Base-by-base conservation (phyloP, 2,329 filamentous ascomycete species). In the Drechmeria coniospora region DNA sequence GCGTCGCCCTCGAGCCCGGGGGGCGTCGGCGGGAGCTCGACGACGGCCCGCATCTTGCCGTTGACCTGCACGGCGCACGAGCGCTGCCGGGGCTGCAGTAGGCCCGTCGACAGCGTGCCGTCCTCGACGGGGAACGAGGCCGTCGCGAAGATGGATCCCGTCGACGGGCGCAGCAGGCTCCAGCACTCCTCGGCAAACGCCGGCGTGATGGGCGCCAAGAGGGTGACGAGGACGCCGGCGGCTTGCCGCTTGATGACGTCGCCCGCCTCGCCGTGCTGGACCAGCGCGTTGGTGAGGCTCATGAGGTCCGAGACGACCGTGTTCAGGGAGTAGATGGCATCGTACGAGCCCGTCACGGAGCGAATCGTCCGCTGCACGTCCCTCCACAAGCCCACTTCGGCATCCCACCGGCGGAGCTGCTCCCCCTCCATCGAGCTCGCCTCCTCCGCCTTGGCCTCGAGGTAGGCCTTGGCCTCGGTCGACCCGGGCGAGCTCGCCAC, bases 251-350 rank as follows among this genome's bases (percentile, higher is more conserved):
- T 57, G 37, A 79, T 44, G 4, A 51, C 27, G 4, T 45, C 40
- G 21, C 59, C 56, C 3, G 51, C 52, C 2, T 51, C 34, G 1
- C 49, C 36, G 10, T 61, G 53, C 4, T 63, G 63, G 18, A 63
- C 49, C 10, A 84, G 54, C 1, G 59, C 51, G 47, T 92, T 92
- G 4, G 81, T 86, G 11, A 92, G 61, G 23, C 68, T 72, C 65
- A 83, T 93, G 10, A 93, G 61, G 43, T 87, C 78, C 2, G 81
- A 90, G 12, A 92, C 67, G 7, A 81, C 65, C 1, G 82, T 92
- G 54, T 92, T 93, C 29, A 93, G 62, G 1, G 78, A 65, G 46
- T 84, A 79, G 1, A 83, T 73, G 27, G 68, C 65, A 14, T 74
- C 63, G 43, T 84, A 76, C 2, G 79, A 76, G 5, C 62, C 56